A percentile compares a stretch with the other conserved stretches of the same genome.
Evolutionary conservation across 495 filamentous ascomycete genomes (phyloP).

Genomic region (Glarea lozoyensis): DNA sequence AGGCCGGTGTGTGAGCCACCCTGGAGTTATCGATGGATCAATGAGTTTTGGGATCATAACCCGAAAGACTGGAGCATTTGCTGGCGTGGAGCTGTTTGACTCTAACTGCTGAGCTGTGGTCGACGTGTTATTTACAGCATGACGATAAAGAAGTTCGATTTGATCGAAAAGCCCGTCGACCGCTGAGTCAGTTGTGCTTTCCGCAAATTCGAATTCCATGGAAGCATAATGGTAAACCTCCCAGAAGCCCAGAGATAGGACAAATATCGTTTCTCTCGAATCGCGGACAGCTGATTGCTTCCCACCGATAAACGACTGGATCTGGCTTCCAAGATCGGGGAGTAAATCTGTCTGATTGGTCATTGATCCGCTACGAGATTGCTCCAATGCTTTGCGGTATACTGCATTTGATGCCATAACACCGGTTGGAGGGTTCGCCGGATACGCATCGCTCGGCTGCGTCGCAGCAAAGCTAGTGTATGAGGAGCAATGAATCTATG

Average conservation of each 20-base stretch:
- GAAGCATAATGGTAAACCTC: conserved; percentile 37
- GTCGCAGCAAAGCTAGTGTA: conserved; percentile 9
- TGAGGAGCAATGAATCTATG: conserved; percentile 12
- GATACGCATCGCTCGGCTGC: conserved; percentile 12
- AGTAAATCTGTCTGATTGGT: conserved; percentile 8
- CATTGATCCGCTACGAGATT: conserved; percentile 1
- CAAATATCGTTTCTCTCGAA: conserved; percentile 32
- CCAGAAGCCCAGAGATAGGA: conserved; percentile 38
- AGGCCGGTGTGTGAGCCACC: conserved; percentile 24
- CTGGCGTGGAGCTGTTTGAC: not conserved
- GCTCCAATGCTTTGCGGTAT: not conserved
- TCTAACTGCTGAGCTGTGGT: conserved; percentile 7
- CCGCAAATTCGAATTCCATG: conserved; percentile 27
- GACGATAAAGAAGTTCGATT: conserved; percentile 31
- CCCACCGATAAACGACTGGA: conserved; percentile 28
- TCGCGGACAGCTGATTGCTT: conserved; percentile 7
- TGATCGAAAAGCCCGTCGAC: conserved; percentile 27
- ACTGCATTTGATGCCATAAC: conserved; percentile 24
- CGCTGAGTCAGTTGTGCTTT: conserved; percentile 20
- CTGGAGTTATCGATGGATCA: conserved; percentile 34
- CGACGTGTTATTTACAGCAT: conserved; percentile 23
- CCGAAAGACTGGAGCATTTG: conserved; percentile 21
- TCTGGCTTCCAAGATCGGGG: conserved; percentile 32
- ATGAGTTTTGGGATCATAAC: conserved; percentile 34
- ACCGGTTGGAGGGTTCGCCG: conserved; percentile 28